phyloP scores from a whole-genome alignment of 2,329 filamentous ascomycete genomes.

The Nigrospora osmanthi region DNA sequence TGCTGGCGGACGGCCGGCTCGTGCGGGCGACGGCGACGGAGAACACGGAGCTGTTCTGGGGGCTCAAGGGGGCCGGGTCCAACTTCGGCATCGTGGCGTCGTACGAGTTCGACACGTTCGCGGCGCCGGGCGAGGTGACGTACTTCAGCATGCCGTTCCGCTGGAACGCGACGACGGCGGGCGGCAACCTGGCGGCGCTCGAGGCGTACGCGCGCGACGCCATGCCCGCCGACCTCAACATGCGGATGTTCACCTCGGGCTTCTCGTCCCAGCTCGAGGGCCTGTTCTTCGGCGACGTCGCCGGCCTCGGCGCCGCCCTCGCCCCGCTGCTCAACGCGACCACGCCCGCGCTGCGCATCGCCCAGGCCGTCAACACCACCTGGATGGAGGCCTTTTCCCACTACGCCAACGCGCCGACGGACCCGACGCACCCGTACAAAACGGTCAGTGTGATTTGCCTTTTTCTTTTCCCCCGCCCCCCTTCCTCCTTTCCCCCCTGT shows the following conservation, averaged over 20 bases:
- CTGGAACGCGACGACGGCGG: not conserved
- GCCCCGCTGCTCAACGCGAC: conserved; percentile 24
- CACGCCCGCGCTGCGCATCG: conserved; percentile 19
- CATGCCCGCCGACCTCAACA: conserved; percentile 31
- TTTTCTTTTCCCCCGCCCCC: too few relatives aligned
- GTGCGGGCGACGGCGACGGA: not conserved
- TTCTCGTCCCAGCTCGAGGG: conserved; percentile 28
- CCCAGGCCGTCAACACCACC: conserved; percentile 14
- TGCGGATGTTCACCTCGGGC: conserved; percentile 28
- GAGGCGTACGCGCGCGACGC: conserved; percentile 17
- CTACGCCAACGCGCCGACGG: conserved; percentile 19
- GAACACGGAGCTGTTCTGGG: conserved; percentile 1
- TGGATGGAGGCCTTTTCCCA: conserved; percentile 21
- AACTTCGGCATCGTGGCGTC: conserved; percentile 1
- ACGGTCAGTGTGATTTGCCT: conserved; percentile 15
- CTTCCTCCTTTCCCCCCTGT: not conserved
- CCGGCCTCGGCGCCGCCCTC: conserved; percentile 20
- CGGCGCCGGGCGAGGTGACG: not conserved
- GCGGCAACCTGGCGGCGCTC: conserved; percentile 38
- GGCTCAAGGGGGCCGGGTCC: not conserved
- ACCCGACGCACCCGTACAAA: conserved; percentile 18
- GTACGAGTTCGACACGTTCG: conserved; percentile 1
- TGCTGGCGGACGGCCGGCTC: conserved; percentile 16
- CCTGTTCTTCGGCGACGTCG: conserved; percentile 26
- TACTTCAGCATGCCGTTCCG: conserved; percentile 2